These are phyloP conservation scores for Alloteropsis angusta DNA, from an alignment of 202 grass and related monocot species.

Conservation along the genomic window DNA sequence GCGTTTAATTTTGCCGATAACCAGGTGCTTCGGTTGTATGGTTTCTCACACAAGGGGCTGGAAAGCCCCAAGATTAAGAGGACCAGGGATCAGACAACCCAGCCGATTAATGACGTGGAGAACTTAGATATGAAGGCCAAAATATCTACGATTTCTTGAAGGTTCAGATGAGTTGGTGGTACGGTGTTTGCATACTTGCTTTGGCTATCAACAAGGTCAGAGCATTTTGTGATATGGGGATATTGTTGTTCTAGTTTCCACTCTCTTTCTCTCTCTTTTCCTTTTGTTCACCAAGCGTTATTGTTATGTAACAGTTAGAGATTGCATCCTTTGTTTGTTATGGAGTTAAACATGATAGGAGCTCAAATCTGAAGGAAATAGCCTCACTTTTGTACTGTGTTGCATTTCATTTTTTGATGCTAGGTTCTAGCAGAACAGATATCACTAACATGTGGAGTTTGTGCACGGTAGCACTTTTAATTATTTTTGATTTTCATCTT, in stretches of 20 bases:
- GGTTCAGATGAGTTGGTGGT: background rate
- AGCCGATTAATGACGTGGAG: slow-evolving; percentile 60
- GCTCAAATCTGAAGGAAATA: slow-evolving; percentile 41
- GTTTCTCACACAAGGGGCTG: slow-evolving; percentile 67
- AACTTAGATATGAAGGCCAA: slow-evolving; percentile 58
- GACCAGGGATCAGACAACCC: slow-evolving; percentile 52
- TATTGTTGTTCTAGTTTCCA: slow-evolving; percentile 31
- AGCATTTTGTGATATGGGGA: slow-evolving; percentile 36
- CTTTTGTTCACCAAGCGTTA: slow-evolving; percentile 12
- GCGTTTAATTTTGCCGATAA: slow-evolving; percentile 95
- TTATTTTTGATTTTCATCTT: background rate
- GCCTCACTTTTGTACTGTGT: slow-evolving; percentile 16
- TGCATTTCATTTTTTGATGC: slow-evolving; percentile 9
- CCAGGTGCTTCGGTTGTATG: slow-evolving; percentile 76
- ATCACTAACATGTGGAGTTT: background rate
- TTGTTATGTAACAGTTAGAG: slow-evolving; percentile 39
- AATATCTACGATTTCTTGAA: slow-evolving; percentile 37
- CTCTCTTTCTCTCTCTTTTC: background rate
- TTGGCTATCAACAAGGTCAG: slow-evolving; percentile 35
- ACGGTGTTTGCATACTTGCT: slow-evolving; percentile 21
- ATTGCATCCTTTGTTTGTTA: slow-evolving; percentile 27
- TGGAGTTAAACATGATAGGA: slow-evolving; percentile 31
- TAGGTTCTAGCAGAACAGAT: slow-evolving; percentile 2
- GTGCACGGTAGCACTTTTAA: background rate
- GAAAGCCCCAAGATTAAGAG: slow-evolving; percentile 74